Percentiles rank a stretch among this genome's conserved stretches.
phyloP scores from a whole-genome alignment of 176 grass and related monocot species.

The Microstegium vimineum region DNA sequence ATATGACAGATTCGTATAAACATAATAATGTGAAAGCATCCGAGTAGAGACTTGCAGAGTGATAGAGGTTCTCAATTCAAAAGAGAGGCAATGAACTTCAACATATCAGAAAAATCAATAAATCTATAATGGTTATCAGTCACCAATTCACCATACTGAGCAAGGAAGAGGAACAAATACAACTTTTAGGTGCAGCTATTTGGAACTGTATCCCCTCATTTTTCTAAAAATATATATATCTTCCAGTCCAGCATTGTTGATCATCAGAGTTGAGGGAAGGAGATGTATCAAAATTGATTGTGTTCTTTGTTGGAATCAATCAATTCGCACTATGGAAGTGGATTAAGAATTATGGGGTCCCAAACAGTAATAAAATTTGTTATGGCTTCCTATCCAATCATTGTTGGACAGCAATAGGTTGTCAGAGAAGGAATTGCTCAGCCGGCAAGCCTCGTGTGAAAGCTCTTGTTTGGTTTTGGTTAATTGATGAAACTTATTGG shows the following conservation, averaged over 20 bases:
- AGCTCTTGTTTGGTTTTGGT: too few relatives aligned
- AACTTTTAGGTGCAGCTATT: neutral
- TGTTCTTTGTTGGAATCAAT: neutral
- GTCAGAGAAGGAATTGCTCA: neutral
- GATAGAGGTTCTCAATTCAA: neutral
- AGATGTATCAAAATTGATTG: neutral
- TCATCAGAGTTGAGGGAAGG: neutral
- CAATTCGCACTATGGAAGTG: neutral
- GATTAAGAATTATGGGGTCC: neutral
- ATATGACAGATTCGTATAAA: neutral
- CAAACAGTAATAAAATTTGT: neutral
- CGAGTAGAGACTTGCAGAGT: neutral
- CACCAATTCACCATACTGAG: neutral
- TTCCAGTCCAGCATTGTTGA: neutral
- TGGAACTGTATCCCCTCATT: neutral
- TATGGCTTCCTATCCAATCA: neutral
- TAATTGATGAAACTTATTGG: too few relatives aligned
- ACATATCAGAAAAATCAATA: neutral
- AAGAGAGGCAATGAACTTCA: neutral
- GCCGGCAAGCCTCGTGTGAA: too few relatives aligned
- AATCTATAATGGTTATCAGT: neutral
- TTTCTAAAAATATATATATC: neutral
- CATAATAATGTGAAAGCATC: neutral
- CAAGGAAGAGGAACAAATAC: neutral
- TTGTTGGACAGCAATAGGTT: neutral